Percentiles rank a stretch among this genome's conserved stretches.
Evolutionary conservation across 75 land plant genomes (phyloP).

Genomic region (Cryptomeria japonica): DNA sequence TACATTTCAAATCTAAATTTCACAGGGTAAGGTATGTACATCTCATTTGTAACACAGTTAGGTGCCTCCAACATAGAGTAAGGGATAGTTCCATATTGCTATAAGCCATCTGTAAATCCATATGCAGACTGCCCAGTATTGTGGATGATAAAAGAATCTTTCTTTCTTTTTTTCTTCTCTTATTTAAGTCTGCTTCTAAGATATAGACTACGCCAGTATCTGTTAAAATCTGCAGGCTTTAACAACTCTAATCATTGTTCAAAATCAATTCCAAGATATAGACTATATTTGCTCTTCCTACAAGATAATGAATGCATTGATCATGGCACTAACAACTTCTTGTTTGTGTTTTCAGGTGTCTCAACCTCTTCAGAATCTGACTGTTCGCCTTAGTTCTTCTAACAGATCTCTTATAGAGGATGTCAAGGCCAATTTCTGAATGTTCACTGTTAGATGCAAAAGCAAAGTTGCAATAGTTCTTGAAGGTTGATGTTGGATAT

Average conservation of each 20-base stretch:
- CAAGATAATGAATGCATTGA: background rate
- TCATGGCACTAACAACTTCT: background rate
- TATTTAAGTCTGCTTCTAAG: too few species aligned
- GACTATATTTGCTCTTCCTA: background rate
- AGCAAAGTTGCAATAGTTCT: background rate
- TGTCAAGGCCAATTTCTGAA: background rate
- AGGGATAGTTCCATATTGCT: too few species aligned
- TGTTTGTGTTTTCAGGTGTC: background rate
- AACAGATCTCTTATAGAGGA: background rate
- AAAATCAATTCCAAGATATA: background rate
- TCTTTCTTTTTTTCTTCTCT: too few species aligned
- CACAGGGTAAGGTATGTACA: too few species aligned
- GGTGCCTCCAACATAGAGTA: too few species aligned
- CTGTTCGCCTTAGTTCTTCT: background rate
- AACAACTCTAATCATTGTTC: background rate
- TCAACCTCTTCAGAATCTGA: background rate
- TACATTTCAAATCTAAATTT: too few species aligned
- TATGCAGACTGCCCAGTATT: too few species aligned
- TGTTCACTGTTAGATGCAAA: background rate
- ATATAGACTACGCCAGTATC: too few species aligned
- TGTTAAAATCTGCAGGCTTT: background rate
- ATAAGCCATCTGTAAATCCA: too few species aligned
- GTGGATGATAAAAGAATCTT: too few species aligned
- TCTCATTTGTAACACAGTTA: too few species aligned
- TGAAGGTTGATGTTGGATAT: background rate